Evolutionary conservation across 805 yeast species (phyloP).

Genomic region (Lipomyces starkeyi): DNA sequence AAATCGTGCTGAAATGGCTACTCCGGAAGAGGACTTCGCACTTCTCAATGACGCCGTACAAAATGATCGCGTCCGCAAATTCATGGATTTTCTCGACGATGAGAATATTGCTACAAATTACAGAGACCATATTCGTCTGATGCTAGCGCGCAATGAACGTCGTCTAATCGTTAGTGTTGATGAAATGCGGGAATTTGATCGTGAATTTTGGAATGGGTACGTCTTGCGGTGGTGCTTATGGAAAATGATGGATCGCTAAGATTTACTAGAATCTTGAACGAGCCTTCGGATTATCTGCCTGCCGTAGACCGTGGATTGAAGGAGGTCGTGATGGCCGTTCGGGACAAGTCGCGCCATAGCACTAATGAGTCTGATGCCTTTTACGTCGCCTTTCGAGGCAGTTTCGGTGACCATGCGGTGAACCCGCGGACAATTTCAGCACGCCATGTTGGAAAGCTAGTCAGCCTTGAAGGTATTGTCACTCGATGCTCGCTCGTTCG

Average conservation of each 20-base stretch:
- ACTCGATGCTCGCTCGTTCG: conserved; percentile 91
- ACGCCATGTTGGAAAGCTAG: conserved; percentile 73
- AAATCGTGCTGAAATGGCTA: not conserved
- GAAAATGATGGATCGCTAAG: not conserved
- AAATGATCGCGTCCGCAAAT: conserved; percentile 78
- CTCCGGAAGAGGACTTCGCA: not conserved
- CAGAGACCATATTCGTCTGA: conserved; percentile 69
- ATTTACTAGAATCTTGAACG: conserved; percentile 54
- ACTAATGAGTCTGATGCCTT: conserved; percentile 67
- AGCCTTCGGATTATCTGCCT: conserved; percentile 86
- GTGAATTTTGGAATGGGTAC: conserved; percentile 72
- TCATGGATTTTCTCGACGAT: conserved; percentile 79
- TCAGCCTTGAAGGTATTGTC: conserved; percentile 93
- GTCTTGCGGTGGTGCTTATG: not conserved
- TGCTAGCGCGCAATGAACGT: conserved; percentile 69
- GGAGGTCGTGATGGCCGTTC: conserved; percentile 75
- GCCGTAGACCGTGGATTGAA: conserved; percentile 86
- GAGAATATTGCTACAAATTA: conserved; percentile 64
- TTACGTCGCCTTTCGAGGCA: conserved; percentile 82
- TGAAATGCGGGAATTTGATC: conserved; percentile 84
- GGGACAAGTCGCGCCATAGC: conserved; percentile 62
- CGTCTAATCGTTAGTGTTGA: conserved; percentile 81
- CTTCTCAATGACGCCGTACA: conserved; percentile 22
- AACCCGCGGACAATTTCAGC: conserved; percentile 89
- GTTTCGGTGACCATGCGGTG: conserved; percentile 86